Percentiles rank a stretch among this genome's conserved stretches.
Evolutionary conservation across 2,329 filamentous ascomycete species (phyloP).

Genomic region (Colletotrichum filicis): DNA sequence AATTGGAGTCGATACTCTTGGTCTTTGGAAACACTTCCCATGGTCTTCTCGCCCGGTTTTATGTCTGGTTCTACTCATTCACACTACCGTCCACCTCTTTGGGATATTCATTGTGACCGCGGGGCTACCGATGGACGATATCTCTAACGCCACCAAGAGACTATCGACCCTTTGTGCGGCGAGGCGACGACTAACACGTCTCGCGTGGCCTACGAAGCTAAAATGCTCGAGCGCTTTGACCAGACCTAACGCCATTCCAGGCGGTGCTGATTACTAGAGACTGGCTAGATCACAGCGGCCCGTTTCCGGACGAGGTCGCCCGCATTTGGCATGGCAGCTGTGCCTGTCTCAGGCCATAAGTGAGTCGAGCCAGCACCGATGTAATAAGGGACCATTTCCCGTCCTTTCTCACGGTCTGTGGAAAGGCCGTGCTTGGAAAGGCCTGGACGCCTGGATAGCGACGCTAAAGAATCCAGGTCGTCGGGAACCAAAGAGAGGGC

Average conservation of each 20-base stretch:
- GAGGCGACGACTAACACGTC: conserved; percentile 5
- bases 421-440: neutral
- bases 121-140: neutral
- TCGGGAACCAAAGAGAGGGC: neutral
- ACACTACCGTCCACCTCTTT: neutral
- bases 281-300: neutral
- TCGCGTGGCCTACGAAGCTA: neutral
- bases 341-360: neutral
- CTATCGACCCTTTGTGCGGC: conserved; percentile 1
- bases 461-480: neutral
- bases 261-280: neutral
- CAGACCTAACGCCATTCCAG: neutral
- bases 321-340: neutral
- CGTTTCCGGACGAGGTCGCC: neutral
- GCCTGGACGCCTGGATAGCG: neutral
- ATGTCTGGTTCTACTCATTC: neutral
- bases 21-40: accelerated
- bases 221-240: neutral
- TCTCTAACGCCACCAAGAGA: neutral
- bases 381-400: neutral
- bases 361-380: neutral
- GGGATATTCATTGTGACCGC: neutral
- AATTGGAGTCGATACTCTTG: neutral
- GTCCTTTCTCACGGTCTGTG: neutral
- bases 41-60: neutral